phyloP scores from a whole-genome alignment of 805 yeast species.

The Candida adriatica region DNA sequence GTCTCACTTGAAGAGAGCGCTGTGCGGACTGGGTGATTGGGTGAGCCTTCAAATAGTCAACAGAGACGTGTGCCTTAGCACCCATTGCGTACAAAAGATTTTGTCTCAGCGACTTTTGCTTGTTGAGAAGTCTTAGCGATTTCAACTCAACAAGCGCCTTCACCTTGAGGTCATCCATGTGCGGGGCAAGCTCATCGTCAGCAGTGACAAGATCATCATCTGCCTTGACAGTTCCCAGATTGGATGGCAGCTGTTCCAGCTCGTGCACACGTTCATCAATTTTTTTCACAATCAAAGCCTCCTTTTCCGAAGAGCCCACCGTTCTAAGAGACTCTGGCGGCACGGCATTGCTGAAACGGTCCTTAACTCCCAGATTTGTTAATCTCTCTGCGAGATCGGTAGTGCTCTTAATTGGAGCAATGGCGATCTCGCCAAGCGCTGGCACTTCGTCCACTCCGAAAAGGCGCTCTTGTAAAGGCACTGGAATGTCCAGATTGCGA shows the following conservation, averaged over 20 bases:
- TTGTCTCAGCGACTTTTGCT: slow-evolving; percentile 66
- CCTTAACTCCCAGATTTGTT: slow-evolving; percentile 24
- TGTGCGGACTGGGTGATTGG: slow-evolving; percentile 60
- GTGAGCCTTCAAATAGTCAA: slow-evolving; percentile 42
- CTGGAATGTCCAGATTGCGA: slow-evolving; percentile 60
- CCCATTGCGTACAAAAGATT: slow-evolving; percentile 47
- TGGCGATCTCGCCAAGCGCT: neutral
- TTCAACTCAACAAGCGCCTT: slow-evolving; percentile 65
- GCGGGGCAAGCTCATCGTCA: slow-evolving; percentile 37
- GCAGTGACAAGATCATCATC: slow-evolving; percentile 37
- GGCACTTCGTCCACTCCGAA: neutral
- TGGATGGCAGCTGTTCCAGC: slow-evolving; percentile 61
- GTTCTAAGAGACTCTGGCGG: slow-evolving; percentile 29
- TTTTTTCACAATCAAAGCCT: slow-evolving; percentile 45
- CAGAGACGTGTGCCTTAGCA: slow-evolving; percentile 48
- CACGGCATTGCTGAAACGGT: slow-evolving; percentile 24
- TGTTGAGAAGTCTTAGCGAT: slow-evolving; percentile 53
- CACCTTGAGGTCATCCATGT: slow-evolving; percentile 54
- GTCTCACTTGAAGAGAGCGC: slow-evolving; percentile 60
- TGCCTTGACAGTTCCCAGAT: slow-evolving; percentile 50
- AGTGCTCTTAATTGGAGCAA: slow-evolving; percentile 22
- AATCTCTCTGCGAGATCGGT: slow-evolving; percentile 26
- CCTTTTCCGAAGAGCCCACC: slow-evolving; percentile 39
- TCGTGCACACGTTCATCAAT: slow-evolving; percentile 52
- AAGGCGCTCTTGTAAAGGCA: slow-evolving; percentile 35